A percentile compares a stretch with the other conserved stretches of the same genome.
phyloP scores from a whole-genome alignment of 2,329 filamentous ascomycete species.

The Xylariaceae sp. region DNA sequence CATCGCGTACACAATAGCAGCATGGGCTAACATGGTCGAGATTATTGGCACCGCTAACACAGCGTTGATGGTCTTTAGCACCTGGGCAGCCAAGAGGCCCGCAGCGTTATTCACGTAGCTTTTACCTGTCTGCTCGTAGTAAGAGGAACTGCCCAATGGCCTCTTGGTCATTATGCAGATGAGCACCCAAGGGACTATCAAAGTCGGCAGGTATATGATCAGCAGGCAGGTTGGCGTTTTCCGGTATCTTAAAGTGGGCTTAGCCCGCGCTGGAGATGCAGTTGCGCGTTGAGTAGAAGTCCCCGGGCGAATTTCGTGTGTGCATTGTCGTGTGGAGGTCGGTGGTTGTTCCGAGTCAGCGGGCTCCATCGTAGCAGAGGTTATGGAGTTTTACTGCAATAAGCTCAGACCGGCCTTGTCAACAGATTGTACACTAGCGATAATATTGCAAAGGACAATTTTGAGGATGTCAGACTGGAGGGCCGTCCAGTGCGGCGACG shows the following conservation, averaged over 20 bases:
- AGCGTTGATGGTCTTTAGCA: constrained; percentile 17
- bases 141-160: constrained; percentile 11
- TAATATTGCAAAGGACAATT: no score
- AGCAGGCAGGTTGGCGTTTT: constrained; percentile 8
- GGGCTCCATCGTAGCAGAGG: no score
- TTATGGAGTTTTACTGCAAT: no score
- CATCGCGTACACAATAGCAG: constrained; percentile 26
- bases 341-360: no score
- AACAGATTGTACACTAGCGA: no score
- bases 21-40: constrained; percentile 14
- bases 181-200: constrained; percentile 20
- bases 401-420: no score
- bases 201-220: constrained; percentile 15
- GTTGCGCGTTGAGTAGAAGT: no score
- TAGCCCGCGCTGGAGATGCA: neutral
- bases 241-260: constrained; percentile 8
- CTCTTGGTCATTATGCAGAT: constrained; percentile 14
- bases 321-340: no score
- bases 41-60: constrained; percentile 25
- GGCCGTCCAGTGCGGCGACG: no score
- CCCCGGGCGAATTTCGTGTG: no score
- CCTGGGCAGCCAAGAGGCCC: neutral
- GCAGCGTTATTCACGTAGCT: neutral
- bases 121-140: constrained; percentile 9
- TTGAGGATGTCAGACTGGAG: no score